Percentiles rank a stretch among this genome's conserved stretches.
These are phyloP conservation scores for Ogataea corticis DNA, from an alignment of 805 yeast species.

Conservation along the genomic window DNA sequence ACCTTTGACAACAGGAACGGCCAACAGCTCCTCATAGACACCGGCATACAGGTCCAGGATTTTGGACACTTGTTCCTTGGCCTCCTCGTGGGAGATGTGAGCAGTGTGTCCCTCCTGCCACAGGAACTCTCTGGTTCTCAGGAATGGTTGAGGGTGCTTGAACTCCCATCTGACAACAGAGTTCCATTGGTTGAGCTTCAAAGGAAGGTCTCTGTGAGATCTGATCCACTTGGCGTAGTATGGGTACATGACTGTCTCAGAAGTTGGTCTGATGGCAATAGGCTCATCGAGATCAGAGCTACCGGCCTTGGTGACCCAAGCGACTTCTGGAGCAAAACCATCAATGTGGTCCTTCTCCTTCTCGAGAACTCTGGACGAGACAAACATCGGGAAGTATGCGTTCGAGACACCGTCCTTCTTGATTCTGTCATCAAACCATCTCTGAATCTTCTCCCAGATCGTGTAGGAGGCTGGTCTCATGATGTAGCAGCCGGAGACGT, in stretches of 20 bases:
- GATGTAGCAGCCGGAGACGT: constrained; percentile 98
- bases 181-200: constrained; percentile 98
- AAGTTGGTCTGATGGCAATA: constrained; percentile 98
- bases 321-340: constrained; percentile 99
- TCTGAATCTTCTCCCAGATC: constrained; percentile 93
- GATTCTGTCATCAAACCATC: constrained; percentile 78
- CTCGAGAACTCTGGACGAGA: constrained; percentile 87
- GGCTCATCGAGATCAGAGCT: constrained; percentile 93
- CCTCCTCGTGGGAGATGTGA: constrained; percentile 80
- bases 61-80: constrained; percentile 78
- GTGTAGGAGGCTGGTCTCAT: constrained; percentile 93
- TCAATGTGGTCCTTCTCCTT: constrained; percentile 98
- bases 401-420: constrained; percentile 89
- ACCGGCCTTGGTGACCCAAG: constrained; percentile 99
- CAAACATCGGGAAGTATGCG: constrained; percentile 98
- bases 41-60: constrained; percentile 85
- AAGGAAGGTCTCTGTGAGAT: constrained; percentile 96
- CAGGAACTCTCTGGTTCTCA: constrained; percentile 97
- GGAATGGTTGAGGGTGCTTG: constrained; percentile 98
- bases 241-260: constrained; percentile 99
- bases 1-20: constrained; percentile 97
- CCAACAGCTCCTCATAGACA: constrained; percentile 86
- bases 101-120: constrained; percentile 99
- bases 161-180: constrained; percentile 99
- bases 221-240: constrained; percentile 99